Conservation (phyloP, 495 filamentous ascomycete genomes). For the Cladorrhinum samala region DNA sequence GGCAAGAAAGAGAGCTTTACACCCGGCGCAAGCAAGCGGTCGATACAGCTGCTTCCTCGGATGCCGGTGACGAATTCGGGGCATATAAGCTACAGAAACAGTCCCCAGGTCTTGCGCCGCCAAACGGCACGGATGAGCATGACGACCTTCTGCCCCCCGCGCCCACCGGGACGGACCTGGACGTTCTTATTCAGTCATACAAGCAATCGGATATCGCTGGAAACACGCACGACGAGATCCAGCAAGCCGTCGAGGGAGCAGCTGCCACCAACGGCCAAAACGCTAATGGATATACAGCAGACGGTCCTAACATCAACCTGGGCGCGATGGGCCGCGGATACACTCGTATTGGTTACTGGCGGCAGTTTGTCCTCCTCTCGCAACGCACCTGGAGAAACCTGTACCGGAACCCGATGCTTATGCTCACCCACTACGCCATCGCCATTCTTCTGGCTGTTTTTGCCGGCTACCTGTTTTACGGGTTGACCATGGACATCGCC, state of each 20-base stretch:
- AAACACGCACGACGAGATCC: constrained; percentile 76
- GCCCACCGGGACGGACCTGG: constrained; percentile 66
- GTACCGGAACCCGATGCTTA: constrained; percentile 95
- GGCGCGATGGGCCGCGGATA: constrained; percentile 68
- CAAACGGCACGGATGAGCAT: constrained; percentile 56
- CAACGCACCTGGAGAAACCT: constrained; percentile 93
- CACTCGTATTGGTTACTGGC: constrained; percentile 64
- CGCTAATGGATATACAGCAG: constrained; percentile 51
- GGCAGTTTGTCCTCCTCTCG: constrained; percentile 86
- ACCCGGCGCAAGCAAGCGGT: constrained; percentile 66
- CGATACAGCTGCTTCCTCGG: constrained; percentile 62
- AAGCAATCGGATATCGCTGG: constrained; percentile 69
- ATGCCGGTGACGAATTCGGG: constrained; percentile 52
- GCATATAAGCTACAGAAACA: constrained; percentile 62
- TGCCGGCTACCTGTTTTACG: constrained; percentile 93
- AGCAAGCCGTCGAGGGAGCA: constrained; percentile 52
- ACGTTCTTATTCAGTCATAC: constrained; percentile 71
- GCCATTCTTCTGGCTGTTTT: constrained; percentile 91
- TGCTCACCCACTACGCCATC: constrained; percentile 99
- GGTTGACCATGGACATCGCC: constrained; percentile 87
- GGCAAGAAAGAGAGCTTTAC: constrained; percentile 85
- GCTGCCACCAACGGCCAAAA: constrained; percentile 61
- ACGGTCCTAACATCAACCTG: constrained; percentile 34
- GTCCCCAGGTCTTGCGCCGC: constrained; percentile 52
- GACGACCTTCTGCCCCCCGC: constrained; percentile 72